Evolutionary conservation across 2,329 filamentous ascomycete genomes (phyloP).

Genomic region (Byssoonygena ceratinophila): DNA sequence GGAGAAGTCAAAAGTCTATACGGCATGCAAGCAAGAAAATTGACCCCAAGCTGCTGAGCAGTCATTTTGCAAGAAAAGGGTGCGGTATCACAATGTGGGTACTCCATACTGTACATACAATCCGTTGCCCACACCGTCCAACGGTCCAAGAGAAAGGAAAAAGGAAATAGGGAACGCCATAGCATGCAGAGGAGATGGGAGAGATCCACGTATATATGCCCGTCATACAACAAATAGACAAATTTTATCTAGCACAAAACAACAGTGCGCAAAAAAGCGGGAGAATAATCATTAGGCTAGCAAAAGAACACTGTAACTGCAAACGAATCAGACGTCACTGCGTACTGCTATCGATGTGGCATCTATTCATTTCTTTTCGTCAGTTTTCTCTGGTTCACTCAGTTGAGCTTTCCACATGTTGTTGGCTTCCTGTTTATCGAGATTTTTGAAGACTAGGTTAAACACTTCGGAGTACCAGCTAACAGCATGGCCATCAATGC

Average conservation of each 20-base stretch:
- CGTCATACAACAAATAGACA: constrained; percentile 1
- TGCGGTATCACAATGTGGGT: constrained; percentile 1
- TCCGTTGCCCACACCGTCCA: neutral
- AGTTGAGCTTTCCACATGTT: constrained; percentile 58
- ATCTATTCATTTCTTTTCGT: constrained; percentile 9
- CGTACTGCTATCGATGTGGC: neutral
- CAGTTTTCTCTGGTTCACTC: constrained; percentile 37
- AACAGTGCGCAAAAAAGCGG: neutral
- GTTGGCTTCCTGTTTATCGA: constrained; percentile 65
- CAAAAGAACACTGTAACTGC: neutral
- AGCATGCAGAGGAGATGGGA: constrained; percentile 11
- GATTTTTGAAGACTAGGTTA: constrained; percentile 71
- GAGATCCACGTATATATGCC: constrained; percentile 9
- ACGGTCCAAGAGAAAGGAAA: neutral
- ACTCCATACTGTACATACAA: constrained; percentile 1
- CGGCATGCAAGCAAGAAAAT: constrained; percentile 1
- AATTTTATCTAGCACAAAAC: neutral
- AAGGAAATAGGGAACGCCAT: constrained; percentile 7
- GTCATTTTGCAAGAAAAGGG: neutral
- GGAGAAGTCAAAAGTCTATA: neutral
- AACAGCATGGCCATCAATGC: constrained; percentile 81
- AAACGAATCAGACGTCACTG: constrained; percentile 2
- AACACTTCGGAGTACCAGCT: constrained; percentile 94
- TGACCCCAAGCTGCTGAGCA: neutral
- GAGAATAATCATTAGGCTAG: neutral